Base-by-base conservation (phyloP, 2,329 filamentous ascomycete species). In the Sporothrix brunneoviolacea region DNA sequence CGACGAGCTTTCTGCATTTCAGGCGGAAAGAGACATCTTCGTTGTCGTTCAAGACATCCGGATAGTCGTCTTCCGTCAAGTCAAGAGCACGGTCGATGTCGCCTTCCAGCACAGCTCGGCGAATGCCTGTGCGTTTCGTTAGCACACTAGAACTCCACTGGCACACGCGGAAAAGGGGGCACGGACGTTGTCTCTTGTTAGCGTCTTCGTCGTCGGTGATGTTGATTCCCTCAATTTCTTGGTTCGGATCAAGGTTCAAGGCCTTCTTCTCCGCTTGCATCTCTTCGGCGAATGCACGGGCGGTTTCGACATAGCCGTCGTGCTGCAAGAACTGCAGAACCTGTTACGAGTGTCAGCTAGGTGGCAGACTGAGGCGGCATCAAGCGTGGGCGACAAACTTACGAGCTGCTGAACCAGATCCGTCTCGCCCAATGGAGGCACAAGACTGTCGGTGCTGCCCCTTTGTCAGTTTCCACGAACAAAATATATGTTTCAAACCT, bases 271-370 rank as follows among this genome's bases (percentile, higher is more conserved):
- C 88, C 15, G 77, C 71, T 48, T 80, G 77, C 22, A 95, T 82
- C 62, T 97, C 91, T 59, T 85, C 77, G 4, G 87, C 83, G 72
- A 98, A 97, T 0, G 88, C 89, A 56, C 84, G 81, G 8, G 91
- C 91, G 0, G 91, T 95, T 58, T 96, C 91, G 8, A 96, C 85
- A 59, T 96, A 97, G 53, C 93, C 93, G 61, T 97, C 93, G 59
- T 97, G 91, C 33, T 91, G 87, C 13, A 98, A 72, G 58, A 95
- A 97, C 67, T 96, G 91, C 35, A 90, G 76, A 16, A 83, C 77
- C 71, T 76, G 12, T 13, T 5, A 35, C 10, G 32, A 15, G 32
- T 35, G 32, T 28, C 10, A 28, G 13, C n/a, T n/a, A n/a, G n/a
- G n/a, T n/a, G n/a, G n/a, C n/a, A n/a, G n/a, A n/a, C n/a, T n/a